These are phyloP conservation scores for Xylaria sp. DNA, from an alignment of 2,329 filamentous ascomycete species.

Conservation along the genomic window DNA sequence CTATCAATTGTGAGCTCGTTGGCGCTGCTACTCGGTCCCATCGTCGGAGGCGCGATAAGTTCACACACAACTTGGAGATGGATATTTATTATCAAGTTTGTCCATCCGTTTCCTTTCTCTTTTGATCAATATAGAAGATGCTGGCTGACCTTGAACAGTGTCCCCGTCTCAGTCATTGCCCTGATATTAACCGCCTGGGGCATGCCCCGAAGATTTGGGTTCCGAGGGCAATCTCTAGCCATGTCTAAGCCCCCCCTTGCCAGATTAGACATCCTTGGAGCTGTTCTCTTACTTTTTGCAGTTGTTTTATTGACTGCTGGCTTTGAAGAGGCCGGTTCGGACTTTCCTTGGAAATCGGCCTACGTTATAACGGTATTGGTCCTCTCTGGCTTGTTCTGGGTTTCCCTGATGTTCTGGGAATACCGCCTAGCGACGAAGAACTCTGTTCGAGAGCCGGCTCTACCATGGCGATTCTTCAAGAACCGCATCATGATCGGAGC, in stretches of 20 bases:
- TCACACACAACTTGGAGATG: constrained; percentile 39
- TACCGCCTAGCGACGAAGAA: too few relatives aligned
- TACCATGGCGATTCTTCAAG: too few relatives aligned
- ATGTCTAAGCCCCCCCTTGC: not conserved
- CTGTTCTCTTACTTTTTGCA: constrained; percentile 31
- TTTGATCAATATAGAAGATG: not conserved
- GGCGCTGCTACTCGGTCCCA: constrained; percentile 34
- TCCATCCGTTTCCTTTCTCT: not conserved
- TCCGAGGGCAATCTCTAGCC: not conserved
- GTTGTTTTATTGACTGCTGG: constrained; percentile 29
- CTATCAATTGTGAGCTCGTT: constrained; percentile 25
- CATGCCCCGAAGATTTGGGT: not conserved
- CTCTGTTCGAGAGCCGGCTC: too few relatives aligned
- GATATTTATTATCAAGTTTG: constrained; percentile 43
- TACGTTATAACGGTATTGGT: constrained; percentile 31
- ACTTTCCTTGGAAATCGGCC: constrained; percentile 38
- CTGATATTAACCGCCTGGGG: not conserved
- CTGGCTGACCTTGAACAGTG: not conserved
- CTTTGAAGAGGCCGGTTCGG: constrained; percentile 36
- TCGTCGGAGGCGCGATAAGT: constrained; percentile 39
- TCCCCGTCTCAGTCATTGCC: not conserved
- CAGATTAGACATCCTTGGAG: constrained; percentile 34
- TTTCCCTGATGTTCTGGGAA: too few relatives aligned
- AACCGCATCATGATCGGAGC: too few relatives aligned
- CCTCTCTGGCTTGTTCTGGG: too few relatives aligned